phyloP scores from a whole-genome alignment of 148 eudicot species.

The Fagopyrum homotropicum region DNA sequence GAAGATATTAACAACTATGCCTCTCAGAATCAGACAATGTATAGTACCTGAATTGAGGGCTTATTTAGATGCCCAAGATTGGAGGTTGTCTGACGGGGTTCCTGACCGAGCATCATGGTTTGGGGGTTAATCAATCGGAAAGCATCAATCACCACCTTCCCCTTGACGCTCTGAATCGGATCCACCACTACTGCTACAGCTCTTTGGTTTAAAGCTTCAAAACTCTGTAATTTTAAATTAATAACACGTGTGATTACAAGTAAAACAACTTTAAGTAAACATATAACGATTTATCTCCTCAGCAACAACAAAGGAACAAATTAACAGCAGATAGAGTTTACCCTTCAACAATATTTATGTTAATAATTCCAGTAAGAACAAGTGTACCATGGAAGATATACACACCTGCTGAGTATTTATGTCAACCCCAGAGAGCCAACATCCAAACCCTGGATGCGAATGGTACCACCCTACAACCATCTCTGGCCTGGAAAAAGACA shows the following conservation, averaged over 20 bases:
- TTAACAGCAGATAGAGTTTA: background rate
- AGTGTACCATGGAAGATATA: background rate
- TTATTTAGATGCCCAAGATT: slow-evolving; percentile 95
- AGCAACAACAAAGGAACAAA: background rate
- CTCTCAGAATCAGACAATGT: background rate
- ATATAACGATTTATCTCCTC: background rate
- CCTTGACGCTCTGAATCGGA: slow-evolving; percentile 97
- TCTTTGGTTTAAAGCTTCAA: slow-evolving; percentile 90
- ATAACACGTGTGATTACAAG: background rate
- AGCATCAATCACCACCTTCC: slow-evolving; percentile 96
- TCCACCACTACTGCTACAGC: slow-evolving; percentile 99
- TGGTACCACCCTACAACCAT: slow-evolving; percentile 75
- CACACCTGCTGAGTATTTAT: slow-evolving; percentile 62
- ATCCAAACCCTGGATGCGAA: slow-evolving; percentile 73
- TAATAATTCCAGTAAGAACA: background rate
- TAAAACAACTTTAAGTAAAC: background rate
- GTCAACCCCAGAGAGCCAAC: slow-evolving; percentile 74
- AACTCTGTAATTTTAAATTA: slow-evolving; percentile 51
- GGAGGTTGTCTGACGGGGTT: slow-evolving; percentile 94
- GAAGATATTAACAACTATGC: background rate
- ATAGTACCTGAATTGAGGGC: slow-evolving; percentile 91
- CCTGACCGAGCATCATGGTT: slow-evolving; percentile 99
- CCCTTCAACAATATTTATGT: background rate
- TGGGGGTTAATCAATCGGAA: slow-evolving; percentile 95
- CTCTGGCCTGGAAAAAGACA: slow-evolving; percentile 35